Base-by-base conservation (phyloP, 2,329 filamentous ascomycete species). In the Aspergillus fischeri region DNA sequence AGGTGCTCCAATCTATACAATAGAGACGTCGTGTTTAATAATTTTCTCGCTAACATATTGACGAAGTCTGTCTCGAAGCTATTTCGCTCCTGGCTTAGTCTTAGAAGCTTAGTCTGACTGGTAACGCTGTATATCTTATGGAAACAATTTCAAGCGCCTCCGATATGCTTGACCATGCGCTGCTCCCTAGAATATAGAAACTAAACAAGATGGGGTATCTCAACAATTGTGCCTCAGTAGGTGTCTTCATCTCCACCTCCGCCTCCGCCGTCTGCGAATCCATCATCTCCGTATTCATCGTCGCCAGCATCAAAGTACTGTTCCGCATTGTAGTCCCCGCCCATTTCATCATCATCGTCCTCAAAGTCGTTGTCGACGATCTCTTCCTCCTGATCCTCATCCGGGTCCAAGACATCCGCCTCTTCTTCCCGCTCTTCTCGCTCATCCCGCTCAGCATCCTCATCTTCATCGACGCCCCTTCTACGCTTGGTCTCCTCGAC, bases 271-370 rank as follows among this genome's bases (percentile, higher is more conserved):
- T 81, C 84, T 27, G 76, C 82, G 52, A 78, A 81, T 56, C 80
- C 81, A 61, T 81, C 84, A 54, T 81, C 83, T 52, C 83, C 77
- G 52, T 73, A 77, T 49, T 80, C 79, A 51, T 80, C 78, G 51
- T 81, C 85, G 6, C 85, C 85, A 54, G 78, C 82, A 60, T 84
- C 81, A 64, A 85, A 85, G 74, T 87, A 87, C 60, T 86, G 80
- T 64, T 87, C 85, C 1, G 82, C 85, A 63, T 86, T 83, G 64
- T 87, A 86, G 66, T 86, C 84, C 3, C 82, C 84, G 4, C 78
- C 81, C 71, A 81, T 80, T 38, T 80, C 80, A 55, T 84, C 82
- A 11, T 84, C 84, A 48, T 85, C 83, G 25, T 83, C 82, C 48
- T 84, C 81, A 60, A 84, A 86, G 54, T 84, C 81, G 56, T 84